Evolutionary conservation across 2,329 filamentous ascomycete species (phyloP).

Genomic region (Phialophora chinensis): DNA sequence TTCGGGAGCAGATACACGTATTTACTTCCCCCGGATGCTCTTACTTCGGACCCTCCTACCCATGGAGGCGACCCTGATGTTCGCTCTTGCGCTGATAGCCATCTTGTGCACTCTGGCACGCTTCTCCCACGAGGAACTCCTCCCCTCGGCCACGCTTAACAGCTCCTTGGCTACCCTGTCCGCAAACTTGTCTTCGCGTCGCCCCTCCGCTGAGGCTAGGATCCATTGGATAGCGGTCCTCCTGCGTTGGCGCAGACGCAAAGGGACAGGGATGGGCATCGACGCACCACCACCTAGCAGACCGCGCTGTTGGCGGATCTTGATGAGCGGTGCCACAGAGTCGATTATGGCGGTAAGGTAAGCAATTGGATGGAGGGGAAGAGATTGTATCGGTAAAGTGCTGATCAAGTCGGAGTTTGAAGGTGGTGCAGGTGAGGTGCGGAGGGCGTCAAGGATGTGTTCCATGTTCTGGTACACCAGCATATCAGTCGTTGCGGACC

Average conservation of each 20-base stretch:
- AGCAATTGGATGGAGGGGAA: conserved; percentile 85
- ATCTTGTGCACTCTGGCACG: conserved; percentile 78
- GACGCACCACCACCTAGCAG: conserved; percentile 84
- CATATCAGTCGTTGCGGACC: not conserved
- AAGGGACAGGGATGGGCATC: conserved; percentile 80
- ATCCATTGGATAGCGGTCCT: conserved; percentile 88
- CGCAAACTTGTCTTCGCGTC: conserved; percentile 74
- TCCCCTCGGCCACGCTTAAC: conserved; percentile 84
- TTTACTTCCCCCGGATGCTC: conserved; percentile 18
- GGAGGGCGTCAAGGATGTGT: conserved; percentile 79
- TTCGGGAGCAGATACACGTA: not conserved
- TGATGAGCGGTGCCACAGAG: conserved; percentile 86
- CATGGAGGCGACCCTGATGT: conserved; percentile 55
- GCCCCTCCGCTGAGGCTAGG: conserved; percentile 79
- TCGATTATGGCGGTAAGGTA: conserved; percentile 92
- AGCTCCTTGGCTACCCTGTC: conserved; percentile 84
- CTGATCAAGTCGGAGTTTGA: conserved; percentile 57
- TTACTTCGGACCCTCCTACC: conserved; percentile 38
- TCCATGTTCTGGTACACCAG: conserved; percentile 73
- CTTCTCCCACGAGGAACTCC: conserved; percentile 82
- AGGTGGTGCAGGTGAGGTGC: conserved; percentile 67
- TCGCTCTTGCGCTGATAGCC: conserved; percentile 78
- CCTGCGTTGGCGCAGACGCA: conserved; percentile 75
- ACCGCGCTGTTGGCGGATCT: conserved; percentile 75
- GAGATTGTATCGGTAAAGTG: conserved; percentile 75